Conservation (phyloP, 306 rosid genomes). For the Cucurbita pepo region DNA sequence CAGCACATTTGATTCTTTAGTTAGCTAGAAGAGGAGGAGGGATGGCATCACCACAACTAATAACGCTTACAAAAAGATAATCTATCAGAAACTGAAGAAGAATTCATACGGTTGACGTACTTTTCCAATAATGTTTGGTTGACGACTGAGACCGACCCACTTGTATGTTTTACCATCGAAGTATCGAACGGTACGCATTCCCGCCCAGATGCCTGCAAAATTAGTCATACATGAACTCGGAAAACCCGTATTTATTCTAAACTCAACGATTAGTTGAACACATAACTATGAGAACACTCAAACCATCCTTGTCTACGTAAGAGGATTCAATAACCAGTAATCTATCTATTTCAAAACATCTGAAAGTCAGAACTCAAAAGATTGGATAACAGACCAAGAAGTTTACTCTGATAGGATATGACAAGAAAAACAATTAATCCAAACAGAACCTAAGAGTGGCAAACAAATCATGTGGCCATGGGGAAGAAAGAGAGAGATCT, state of each 20-base stretch:
- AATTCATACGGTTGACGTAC: slow-evolving; percentile 40
- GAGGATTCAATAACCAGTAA: background rate
- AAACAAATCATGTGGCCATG: background rate
- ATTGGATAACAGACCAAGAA: background rate
- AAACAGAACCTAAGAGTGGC: background rate
- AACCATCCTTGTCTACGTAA: background rate
- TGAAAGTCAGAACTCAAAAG: background rate
- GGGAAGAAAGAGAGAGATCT: slow-evolving; percentile 13
- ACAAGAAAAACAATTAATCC: background rate
- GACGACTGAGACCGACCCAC: slow-evolving; percentile 98
- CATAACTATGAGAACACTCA: background rate
- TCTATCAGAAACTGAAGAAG: background rate
- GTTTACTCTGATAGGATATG: background rate
- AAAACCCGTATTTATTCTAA: background rate
- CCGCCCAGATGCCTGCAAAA: slow-evolving; percentile 94
- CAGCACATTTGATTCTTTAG: background rate
- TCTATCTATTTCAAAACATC: background rate
- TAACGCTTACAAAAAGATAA: background rate
- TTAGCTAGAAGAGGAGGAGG: background rate
- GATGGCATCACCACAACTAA: background rate
- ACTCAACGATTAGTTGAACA: background rate
- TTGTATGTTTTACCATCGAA: slow-evolving; percentile 96
- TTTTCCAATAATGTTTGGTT: slow-evolving; percentile 87
- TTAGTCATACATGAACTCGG: background rate
- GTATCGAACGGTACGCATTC: slow-evolving; percentile 92